A percentile compares a stretch with the other conserved stretches of the same genome.
phyloP scores from a whole-genome alignment of 2,329 filamentous ascomycete species.

The Curvularia sp. region DNA sequence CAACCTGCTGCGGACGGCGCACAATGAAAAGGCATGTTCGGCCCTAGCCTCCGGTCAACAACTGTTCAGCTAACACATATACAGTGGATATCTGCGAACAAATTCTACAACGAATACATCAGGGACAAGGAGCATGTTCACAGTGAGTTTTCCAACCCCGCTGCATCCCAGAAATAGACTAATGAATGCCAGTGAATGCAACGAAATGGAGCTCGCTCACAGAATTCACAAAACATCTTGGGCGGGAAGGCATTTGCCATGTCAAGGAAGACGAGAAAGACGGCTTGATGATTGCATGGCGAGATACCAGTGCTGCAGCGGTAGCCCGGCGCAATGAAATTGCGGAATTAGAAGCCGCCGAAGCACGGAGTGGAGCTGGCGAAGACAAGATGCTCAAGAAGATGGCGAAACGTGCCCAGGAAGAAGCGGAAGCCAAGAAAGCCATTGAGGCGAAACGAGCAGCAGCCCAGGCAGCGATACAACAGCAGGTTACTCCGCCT shows the following conservation, averaged over 20 bases:
- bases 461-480: conserved; percentile 46
- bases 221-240: conserved; percentile 87
- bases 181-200: conserved; percentile 69
- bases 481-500: conserved; percentile 46
- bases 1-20: conserved; percentile 76
- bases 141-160: conserved; percentile 44
- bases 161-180: neutral
- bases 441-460: conserved; percentile 54
- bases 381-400: conserved; percentile 83
- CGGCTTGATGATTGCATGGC: conserved; percentile 85
- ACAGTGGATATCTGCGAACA: conserved; percentile 79
- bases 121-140: conserved; percentile 75
- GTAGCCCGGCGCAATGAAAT: conserved; percentile 81
- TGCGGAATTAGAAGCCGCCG: conserved; percentile 81
- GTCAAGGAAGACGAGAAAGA: conserved; percentile 87
- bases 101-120: conserved; percentile 96
- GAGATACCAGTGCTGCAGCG: conserved; percentile 89
- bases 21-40: conserved; percentile 74
- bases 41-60: neutral
- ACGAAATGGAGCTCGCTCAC: conserved; percentile 88
- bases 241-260: conserved; percentile 83
- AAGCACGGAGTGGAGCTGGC: conserved; percentile 88
- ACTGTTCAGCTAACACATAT: neutral
- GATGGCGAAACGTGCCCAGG: conserved; percentile 80
- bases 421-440: conserved; percentile 56